Percentiles rank a stretch among this genome's conserved stretches.
These are phyloP conservation scores for Cryphonectria japonica DNA, from an alignment of 2,329 filamentous ascomycete species.

Conservation along the genomic window DNA sequence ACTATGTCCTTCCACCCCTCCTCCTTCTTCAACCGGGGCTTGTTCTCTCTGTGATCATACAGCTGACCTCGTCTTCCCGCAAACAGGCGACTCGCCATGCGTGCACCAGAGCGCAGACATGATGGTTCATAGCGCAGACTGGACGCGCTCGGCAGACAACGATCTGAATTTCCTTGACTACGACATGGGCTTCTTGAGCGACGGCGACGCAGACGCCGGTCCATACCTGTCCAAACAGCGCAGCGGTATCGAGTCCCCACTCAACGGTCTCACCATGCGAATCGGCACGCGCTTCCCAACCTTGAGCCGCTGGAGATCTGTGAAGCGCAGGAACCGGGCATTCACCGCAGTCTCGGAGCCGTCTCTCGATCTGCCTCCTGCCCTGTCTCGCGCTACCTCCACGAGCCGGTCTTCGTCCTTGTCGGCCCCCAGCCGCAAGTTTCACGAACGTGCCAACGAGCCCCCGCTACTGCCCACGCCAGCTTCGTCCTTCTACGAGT, in stretches of 20 bases:
- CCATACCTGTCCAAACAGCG: constrained; percentile 51
- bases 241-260: constrained; percentile 59
- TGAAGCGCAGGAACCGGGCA: constrained; percentile 49
- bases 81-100: constrained; percentile 64
- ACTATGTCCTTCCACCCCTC: background rate
- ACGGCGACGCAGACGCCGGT: constrained; percentile 58
- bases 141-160: constrained; percentile 44
- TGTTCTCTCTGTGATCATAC: background rate
- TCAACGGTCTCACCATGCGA: constrained; percentile 66
- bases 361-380: constrained; percentile 75
- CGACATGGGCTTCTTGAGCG: constrained; percentile 68
- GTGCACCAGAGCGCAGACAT: constrained; percentile 56
- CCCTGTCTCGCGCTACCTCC: constrained; percentile 67
- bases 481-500: constrained; percentile 66
- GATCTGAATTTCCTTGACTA: constrained; percentile 56
- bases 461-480: constrained; percentile 63
- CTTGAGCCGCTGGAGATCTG: constrained; percentile 55
- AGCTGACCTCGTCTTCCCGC: constrained; percentile 7
- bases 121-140: constrained; percentile 41
- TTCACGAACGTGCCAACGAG: constrained; percentile 51
- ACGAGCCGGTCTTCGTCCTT: constrained; percentile 76
- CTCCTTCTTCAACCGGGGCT: background rate
- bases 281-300: constrained; percentile 65
- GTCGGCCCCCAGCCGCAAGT: constrained; percentile 60
- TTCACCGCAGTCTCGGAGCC: constrained; percentile 77